These are phyloP conservation scores for Trichophyton simii DNA, from an alignment of 2,329 filamentous ascomycete genomes.

Conservation along the genomic window DNA sequence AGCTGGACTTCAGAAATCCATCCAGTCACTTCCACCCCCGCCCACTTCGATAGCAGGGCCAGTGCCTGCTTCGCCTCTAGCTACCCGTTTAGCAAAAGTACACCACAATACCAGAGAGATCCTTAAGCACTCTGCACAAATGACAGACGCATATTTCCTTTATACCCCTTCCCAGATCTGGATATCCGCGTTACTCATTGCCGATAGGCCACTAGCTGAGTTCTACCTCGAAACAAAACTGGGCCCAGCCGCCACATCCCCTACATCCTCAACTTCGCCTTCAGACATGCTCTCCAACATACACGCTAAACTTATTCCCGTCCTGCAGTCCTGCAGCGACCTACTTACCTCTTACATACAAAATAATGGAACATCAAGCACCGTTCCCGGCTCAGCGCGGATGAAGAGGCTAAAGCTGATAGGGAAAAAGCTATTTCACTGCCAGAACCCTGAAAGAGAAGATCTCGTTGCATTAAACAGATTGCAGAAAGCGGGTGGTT, in stretches of 20 bases:
- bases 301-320: conserved; percentile 26
- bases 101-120: conserved; percentile 62
- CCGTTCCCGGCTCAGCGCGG: conserved; percentile 22
- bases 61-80: conserved; percentile 20
- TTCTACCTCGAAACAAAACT: conserved; percentile 36
- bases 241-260: conserved; percentile 15
- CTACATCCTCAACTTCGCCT: not conserved
- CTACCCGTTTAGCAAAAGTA: conserved; percentile 45
- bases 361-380: conserved; percentile 3
- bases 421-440: conserved; percentile 38
- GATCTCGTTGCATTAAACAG: conserved; percentile 27
- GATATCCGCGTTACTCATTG: conserved; percentile 65
- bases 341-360: conserved; percentile 29
- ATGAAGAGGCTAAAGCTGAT: conserved; percentile 34
- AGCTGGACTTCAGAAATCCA: conserved; percentile 20
- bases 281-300: conserved; percentile 20
- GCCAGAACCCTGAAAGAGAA: conserved; percentile 37
- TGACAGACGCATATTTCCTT: conserved; percentile 95
- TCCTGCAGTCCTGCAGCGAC: conserved; percentile 27
- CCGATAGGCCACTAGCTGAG: conserved; percentile 44
- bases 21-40: conserved; percentile 23
- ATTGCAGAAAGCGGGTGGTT: conserved; percentile 27
- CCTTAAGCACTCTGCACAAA: conserved; percentile 64
- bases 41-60: conserved; percentile 29
- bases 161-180: conserved; percentile 91